These are phyloP conservation scores for Aspergillus homomorphus DNA, from an alignment of 495 filamentous ascomycete species.

Conservation along the genomic window DNA sequence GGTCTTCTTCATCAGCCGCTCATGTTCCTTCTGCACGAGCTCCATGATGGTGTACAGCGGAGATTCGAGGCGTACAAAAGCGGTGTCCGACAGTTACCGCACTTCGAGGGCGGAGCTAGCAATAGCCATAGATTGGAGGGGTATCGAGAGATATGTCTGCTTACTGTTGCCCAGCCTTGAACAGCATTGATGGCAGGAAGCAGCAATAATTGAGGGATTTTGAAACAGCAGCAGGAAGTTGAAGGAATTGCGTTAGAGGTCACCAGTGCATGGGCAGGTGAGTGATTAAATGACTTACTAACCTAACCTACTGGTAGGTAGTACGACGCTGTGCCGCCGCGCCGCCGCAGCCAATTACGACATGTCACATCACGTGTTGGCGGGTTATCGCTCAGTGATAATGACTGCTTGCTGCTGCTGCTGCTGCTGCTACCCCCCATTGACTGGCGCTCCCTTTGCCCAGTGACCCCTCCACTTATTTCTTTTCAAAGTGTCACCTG, in stretches of 20 bases:
- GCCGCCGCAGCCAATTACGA: slow-evolving; percentile 10
- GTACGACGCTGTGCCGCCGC: background rate
- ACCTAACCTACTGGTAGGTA: too few species aligned
- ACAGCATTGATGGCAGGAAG: too few species aligned
- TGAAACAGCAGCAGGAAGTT: too few species aligned
- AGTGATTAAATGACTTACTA: background rate
- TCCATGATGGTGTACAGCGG: slow-evolving; percentile 53
- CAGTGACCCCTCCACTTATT: too few species aligned
- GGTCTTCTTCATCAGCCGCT: slow-evolving; percentile 62
- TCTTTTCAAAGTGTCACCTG: too few species aligned
- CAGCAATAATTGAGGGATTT: too few species aligned
- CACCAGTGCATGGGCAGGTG: too few species aligned
- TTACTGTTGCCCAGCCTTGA: background rate
- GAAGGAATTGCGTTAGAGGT: too few species aligned
- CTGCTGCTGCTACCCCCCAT: too few species aligned
- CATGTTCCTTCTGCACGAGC: slow-evolving; percentile 67
- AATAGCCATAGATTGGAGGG: slow-evolving; percentile 17
- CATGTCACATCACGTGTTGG: slow-evolving; percentile 14
- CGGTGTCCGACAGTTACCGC: slow-evolving; percentile 28
- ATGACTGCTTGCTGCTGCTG: too few species aligned
- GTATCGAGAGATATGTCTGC: background rate
- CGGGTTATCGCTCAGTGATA: background rate
- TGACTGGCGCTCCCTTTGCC: too few species aligned
- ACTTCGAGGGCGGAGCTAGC: slow-evolving; percentile 9
- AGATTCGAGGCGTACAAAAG: slow-evolving; percentile 14